phyloP scores from a whole-genome alignment of 139 green algal species.

The Chlamydomonas sp. region DNA sequence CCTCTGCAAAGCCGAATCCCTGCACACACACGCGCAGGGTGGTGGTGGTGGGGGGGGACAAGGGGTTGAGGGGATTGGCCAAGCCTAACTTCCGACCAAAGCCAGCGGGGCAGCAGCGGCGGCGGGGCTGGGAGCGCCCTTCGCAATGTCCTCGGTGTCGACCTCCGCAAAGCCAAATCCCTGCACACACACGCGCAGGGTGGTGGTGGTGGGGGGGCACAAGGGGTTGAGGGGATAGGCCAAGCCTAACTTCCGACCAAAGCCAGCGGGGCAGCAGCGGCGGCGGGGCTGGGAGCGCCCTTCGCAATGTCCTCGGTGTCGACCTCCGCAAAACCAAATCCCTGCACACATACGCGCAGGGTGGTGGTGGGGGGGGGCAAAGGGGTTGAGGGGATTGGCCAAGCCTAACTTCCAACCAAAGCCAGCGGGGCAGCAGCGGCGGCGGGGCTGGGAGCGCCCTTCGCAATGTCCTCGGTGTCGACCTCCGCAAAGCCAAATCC shows the following conservation, averaged over 20 bases:
- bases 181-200: no score
- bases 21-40: no score
- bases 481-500: slow-evolving; percentile 93
- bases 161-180: slow-evolving; percentile 93
- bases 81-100: no score
- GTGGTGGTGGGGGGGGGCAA: slow-evolving; percentile 98
- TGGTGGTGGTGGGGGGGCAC: no score
- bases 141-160: slow-evolving; percentile 60
- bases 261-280: slow-evolving; percentile 91
- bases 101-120: no score
- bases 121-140: no score
- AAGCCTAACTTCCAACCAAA: neutral
- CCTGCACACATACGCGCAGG: slow-evolving; percentile 86
- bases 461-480: slow-evolving; percentile 52
- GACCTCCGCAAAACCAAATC: slow-evolving; percentile 83
- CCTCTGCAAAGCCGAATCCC: slow-evolving; percentile 92
- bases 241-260: slow-evolving; percentile 84
- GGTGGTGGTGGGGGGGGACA: no score
- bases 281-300: no score
- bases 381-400: slow-evolving; percentile 80
- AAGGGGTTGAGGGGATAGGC: slow-evolving; percentile 95
- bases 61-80: no score
- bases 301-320: slow-evolving; percentile 50
- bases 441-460: slow-evolving; percentile 44
- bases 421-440: neutral